Evolutionary conservation across 768 basidiomycete species (phyloP), one percentile per base, ranked within the genome.

Genomic region (Chalciporus sphaerocephalus): DNA sequence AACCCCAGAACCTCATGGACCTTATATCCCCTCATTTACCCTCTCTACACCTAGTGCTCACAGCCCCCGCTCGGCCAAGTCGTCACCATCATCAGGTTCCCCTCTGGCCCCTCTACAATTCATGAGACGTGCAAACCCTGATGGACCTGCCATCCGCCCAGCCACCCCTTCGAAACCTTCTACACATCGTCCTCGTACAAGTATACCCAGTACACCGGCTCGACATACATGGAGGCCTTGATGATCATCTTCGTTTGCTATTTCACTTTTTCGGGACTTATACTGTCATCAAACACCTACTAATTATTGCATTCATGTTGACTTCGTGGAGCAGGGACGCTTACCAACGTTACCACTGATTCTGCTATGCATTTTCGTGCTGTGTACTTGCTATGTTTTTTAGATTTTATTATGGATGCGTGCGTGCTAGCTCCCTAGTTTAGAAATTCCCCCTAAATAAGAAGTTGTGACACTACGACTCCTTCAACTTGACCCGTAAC

Each of bases 61-160:
- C 12, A 79, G 77, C 46, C 72, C 78, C 5, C 65, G 67, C 25
- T 73, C 74, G 1, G 52, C 73, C 28, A 69, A 63, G 46, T 74
- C 81, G 3, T 78, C 84, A 16, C 74, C 82, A 1, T 75, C 70
- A 33, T 76, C 81, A 25, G 83, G 84, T 12, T 89, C 89, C 0
- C 87, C 91, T 10, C 62, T 92, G 41, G 81, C 83, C 7, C 80
- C 92, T 1, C 67, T 95, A 37, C 90, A 94, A 60, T 93, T 92
- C 67, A 79, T 95, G 52, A 75, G 91, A 45, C 80, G 84, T 38
- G 92, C 87, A 30, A 85, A 87, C 32, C 70, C 68, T 21, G 84
- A 85, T 15, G 69, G 71, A 39, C 65, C 63, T 22, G 55, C 73
- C 4, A 58, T 77, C 41, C 77, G 82, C 43, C 77, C 85, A 15